Evolutionary conservation across 176 grass and related monocot genomes (phyloP).

Genomic region (Bromus sterilis): DNA sequence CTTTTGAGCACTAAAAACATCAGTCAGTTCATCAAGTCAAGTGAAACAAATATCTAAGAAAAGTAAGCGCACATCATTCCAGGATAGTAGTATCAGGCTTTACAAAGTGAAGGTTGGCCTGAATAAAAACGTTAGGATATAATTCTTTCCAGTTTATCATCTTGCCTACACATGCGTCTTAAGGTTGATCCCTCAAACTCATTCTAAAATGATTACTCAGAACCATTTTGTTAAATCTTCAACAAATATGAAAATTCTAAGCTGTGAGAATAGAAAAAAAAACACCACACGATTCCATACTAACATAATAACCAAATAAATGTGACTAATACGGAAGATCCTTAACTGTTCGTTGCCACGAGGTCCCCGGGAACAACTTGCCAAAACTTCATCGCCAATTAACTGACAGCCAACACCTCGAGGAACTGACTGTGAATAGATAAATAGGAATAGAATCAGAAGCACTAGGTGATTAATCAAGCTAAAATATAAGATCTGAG

Average conservation of each 20-base stretch:
- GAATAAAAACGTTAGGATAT: background rate
- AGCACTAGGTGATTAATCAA: slow-evolving; percentile 1
- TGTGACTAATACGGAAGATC: slow-evolving; percentile 4
- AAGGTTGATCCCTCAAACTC: background rate
- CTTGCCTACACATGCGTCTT: background rate
- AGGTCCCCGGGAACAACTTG: slow-evolving; percentile 67
- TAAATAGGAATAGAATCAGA: slow-evolving; percentile 9
- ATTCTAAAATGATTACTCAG: background rate
- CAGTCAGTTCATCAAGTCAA: background rate
- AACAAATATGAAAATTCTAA: background rate
- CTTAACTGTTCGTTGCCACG: slow-evolving; percentile 78
- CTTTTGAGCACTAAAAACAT: background rate
- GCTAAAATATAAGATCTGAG: background rate
- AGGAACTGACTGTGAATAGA: slow-evolving; percentile 48
- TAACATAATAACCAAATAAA: background rate
- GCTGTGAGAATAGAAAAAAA: background rate
- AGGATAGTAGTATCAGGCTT: background rate
- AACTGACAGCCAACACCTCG: slow-evolving; percentile 61
- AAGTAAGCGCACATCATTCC: background rate
- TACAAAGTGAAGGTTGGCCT: background rate
- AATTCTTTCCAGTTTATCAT: background rate
- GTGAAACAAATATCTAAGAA: background rate
- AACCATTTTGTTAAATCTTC: background rate
- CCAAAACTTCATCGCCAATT: slow-evolving; percentile 70
- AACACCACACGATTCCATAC: background rate